A percentile compares a stretch with the other conserved stretches of the same genome.
phyloP scores from a whole-genome alignment of 306 rosid genomes.

The Acacia crassicarpa region DNA sequence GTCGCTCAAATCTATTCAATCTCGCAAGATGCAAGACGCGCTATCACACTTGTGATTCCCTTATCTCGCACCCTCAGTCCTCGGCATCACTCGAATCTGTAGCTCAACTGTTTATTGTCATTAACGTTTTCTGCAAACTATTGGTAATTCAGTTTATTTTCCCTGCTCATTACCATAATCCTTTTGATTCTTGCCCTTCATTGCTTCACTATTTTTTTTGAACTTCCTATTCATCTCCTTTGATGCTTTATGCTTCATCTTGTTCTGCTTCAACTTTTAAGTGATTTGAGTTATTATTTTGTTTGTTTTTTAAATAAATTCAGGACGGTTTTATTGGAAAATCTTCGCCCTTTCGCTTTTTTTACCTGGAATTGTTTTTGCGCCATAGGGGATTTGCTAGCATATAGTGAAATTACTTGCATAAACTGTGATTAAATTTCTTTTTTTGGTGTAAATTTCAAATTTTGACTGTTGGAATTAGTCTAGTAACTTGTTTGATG shows the following conservation, averaged over 20 bases:
- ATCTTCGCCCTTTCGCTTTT: too few relatives aligned
- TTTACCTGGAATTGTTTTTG: not conserved
- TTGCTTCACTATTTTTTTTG: not conserved
- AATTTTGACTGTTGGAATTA: not conserved
- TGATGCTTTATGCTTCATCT: not conserved
- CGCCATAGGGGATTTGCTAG: too few relatives aligned
- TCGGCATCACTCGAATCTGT: too few relatives aligned
- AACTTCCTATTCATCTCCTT: not conserved
- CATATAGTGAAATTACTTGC: too few relatives aligned
- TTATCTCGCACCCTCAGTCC: too few relatives aligned
- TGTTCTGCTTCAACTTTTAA: not conserved
- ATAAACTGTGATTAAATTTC: not conserved
- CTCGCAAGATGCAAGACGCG: too few relatives aligned
- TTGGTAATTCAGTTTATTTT: conserved; percentile 41
- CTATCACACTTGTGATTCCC: too few relatives aligned
- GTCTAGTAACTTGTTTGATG: not conserved
- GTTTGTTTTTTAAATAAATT: not conserved
- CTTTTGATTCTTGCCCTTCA: not conserved
- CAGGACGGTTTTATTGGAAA: not conserved
- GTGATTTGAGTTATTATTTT: not conserved
- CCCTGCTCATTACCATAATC: not conserved
- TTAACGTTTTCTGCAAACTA: conserved; percentile 3
- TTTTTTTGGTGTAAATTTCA: not conserved
- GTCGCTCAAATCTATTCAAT: too few relatives aligned
- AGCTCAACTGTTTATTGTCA: too few relatives aligned